phyloP scores from a whole-genome alignment of 768 basidiomycete species.

The Suillus americanus region DNA sequence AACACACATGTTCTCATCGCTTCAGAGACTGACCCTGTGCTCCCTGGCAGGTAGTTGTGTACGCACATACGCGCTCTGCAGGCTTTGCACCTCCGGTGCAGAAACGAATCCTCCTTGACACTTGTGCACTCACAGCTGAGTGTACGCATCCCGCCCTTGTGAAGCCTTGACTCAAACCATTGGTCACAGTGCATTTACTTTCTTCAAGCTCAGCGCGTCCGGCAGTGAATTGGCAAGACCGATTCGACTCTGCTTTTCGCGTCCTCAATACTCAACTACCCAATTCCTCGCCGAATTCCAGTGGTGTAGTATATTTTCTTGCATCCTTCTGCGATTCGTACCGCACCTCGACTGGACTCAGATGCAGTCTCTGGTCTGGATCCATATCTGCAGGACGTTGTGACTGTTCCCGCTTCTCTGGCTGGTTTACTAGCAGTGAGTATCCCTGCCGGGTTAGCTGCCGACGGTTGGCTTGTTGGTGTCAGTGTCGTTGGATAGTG shows the following conservation, averaged over 20 bases:
- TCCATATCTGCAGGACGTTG: slow-evolving; percentile 85
- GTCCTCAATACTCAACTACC: slow-evolving; percentile 45
- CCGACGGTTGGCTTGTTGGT: slow-evolving; percentile 79
- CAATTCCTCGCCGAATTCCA: not conserved
- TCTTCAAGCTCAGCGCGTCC: slow-evolving; percentile 84
- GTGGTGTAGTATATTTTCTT: slow-evolving; percentile 76
- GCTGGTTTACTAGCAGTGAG: slow-evolving; percentile 85
- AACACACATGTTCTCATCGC: too few relatives aligned
- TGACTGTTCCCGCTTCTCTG: slow-evolving; percentile 90
- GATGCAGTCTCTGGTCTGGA: slow-evolving; percentile 34
- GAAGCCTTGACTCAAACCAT: not conserved
- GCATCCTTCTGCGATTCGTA: slow-evolving; percentile 86
- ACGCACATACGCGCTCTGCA: slow-evolving; percentile 62
- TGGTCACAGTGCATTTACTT: slow-evolving; percentile 83
- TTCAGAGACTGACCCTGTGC: slow-evolving; percentile 33
- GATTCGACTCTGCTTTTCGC: slow-evolving; percentile 73
- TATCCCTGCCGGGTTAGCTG: slow-evolving; percentile 54
- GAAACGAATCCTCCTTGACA: slow-evolving; percentile 85
- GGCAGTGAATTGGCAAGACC: slow-evolving; percentile 60
- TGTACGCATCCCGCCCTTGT: slow-evolving; percentile 38
- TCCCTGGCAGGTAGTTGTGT: slow-evolving; percentile 46
- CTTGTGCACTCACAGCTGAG: slow-evolving; percentile 91
- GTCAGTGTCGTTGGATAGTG: slow-evolving; percentile 85
- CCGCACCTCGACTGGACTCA: slow-evolving; percentile 61
- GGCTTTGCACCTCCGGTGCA: slow-evolving; percentile 85